phyloP scores from a whole-genome alignment of 2,329 filamentous ascomycete genomes.

The Fusarium musae region DNA sequence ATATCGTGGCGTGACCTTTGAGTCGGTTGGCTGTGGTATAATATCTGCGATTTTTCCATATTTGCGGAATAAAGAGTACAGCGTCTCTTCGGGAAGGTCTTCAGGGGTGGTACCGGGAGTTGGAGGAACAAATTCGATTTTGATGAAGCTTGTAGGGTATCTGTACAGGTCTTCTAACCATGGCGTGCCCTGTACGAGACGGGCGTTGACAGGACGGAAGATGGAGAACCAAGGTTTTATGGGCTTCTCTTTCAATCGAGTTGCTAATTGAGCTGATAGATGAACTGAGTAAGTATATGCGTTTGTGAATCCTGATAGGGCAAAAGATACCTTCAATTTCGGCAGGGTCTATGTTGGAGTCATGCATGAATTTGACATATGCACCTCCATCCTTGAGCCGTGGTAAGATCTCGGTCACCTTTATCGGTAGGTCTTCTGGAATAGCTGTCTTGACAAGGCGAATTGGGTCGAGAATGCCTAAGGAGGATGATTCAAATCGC shows the following conservation, averaged over 20 bases:
- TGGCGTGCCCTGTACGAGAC: constrained; percentile 82
- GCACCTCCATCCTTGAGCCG: constrained; percentile 91
- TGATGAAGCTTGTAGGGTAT: constrained; percentile 79
- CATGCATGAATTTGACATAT: constrained; percentile 84
- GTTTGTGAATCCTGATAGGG: neutral
- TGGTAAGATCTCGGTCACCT: constrained; percentile 84
- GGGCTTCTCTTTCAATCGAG: constrained; percentile 73
- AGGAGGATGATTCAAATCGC: constrained; percentile 61
- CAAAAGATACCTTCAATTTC: constrained; percentile 55
- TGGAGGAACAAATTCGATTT: constrained; percentile 84
- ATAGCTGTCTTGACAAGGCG: constrained; percentile 70
- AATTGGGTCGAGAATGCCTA: constrained; percentile 64
- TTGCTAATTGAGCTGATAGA: constrained; percentile 61
- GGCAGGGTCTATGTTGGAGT: constrained; percentile 51
- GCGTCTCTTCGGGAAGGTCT: constrained; percentile 84
- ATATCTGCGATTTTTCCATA: constrained; percentile 95
- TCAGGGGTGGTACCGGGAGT: constrained; percentile 76
- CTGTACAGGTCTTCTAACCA: constrained; percentile 95
- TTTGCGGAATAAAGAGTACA: constrained; percentile 87
- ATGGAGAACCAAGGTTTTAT: constrained; percentile 93
- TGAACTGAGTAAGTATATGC: neutral
- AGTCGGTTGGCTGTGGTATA: constrained; percentile 81
- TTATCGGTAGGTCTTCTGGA: constrained; percentile 69
- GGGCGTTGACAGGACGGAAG: constrained; percentile 75
- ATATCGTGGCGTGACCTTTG: constrained; percentile 83